A percentile compares a stretch with the other conserved stretches of the same genome.
These are phyloP conservation scores for Collybia sp. DNA, from an alignment of 768 basidiomycete species.

Conservation along the genomic window DNA sequence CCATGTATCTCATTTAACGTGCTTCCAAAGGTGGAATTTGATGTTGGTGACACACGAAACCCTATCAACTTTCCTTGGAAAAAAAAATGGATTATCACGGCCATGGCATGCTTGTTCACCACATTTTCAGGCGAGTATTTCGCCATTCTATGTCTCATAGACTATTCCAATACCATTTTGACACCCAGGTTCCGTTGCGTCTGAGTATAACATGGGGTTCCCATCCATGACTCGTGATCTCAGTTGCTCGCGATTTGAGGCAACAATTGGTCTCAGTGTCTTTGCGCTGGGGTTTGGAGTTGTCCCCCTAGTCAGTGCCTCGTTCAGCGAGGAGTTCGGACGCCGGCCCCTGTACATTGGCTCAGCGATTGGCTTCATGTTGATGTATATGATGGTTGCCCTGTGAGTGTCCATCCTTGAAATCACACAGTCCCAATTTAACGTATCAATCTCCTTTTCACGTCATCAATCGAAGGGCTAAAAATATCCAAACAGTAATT, in stretches of 20 bases:
- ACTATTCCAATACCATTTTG: not conserved
- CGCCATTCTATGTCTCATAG: no score
- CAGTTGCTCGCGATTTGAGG: constrained; percentile 38
- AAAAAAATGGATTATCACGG: constrained; percentile 27
- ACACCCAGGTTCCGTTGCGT: constrained; percentile 39
- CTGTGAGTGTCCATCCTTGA: constrained; percentile 24
- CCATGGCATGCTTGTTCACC: constrained; percentile 43
- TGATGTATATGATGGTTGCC: constrained; percentile 46
- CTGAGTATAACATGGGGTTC: constrained; percentile 53
- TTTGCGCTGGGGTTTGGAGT: constrained; percentile 60
- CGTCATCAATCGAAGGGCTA: constrained; percentile 22
- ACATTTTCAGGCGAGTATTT: no score
- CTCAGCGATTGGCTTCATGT: constrained; percentile 42
- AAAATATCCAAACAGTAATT: constrained; percentile 60
- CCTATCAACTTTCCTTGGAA: constrained; percentile 14
- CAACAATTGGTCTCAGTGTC: constrained; percentile 44
- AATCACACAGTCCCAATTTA: not conserved
- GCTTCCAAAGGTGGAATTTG: constrained; percentile 15
- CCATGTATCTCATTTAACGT: not conserved
- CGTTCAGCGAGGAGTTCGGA: constrained; percentile 73
- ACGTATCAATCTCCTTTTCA: not conserved
- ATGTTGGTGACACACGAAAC: constrained; percentile 16
- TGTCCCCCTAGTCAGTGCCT: constrained; percentile 60
- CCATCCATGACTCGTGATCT: constrained; percentile 51
- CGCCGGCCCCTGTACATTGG: constrained; percentile 54